phyloP scores from a whole-genome alignment of 2,329 filamentous ascomycete species.

The Neocucurbitaria cava region DNA sequence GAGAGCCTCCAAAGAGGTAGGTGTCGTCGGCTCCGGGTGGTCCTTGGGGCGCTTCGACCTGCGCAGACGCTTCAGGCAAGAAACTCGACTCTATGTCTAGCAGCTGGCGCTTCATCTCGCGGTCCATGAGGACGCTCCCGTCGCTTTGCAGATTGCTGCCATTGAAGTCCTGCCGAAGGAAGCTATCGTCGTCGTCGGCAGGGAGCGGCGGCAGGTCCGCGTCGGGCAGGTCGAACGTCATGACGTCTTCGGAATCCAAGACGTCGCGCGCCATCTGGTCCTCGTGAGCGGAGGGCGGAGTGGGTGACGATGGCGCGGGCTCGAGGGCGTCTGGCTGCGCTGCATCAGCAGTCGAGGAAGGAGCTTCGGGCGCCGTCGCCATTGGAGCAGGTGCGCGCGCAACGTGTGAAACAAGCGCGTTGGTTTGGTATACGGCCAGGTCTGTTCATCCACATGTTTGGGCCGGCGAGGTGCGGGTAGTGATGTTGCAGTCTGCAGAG shows the following conservation, averaged over 20 bases:
- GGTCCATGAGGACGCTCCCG: conserved; percentile 59
- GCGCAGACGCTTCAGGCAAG: conserved; percentile 60
- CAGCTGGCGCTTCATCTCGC: conserved; percentile 65
- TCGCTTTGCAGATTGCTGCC: conserved; percentile 45
- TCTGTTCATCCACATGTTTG: conserved; percentile 35
- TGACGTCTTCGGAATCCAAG: conserved; percentile 42
- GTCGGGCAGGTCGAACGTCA: conserved; percentile 43
- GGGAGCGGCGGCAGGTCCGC: conserved; percentile 51
- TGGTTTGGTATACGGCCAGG: conserved; percentile 5
- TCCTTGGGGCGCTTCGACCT: conserved; percentile 29
- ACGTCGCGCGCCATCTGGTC: conserved; percentile 35
- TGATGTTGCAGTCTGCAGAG: conserved; percentile 15
- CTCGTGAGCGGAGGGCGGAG: conserved; percentile 16
- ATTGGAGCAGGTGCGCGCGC: conserved; percentile 29
- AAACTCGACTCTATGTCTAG: conserved; percentile 71
- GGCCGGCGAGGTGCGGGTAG: conserved; percentile 11
- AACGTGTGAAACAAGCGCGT: conserved; percentile 26
- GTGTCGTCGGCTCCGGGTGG: conserved; percentile 54
- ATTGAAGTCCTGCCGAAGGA: conserved; percentile 40
- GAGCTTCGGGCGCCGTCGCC: conserved; percentile 27
- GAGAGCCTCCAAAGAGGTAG: conserved; percentile 53
- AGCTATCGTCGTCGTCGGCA: conserved; percentile 49
- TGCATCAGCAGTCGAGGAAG: conserved; percentile 32
- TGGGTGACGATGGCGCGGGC: conserved; percentile 22
- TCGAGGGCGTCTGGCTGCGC: conserved; percentile 31